These are phyloP conservation scores for Metschnikowia baotianmanensis DNA, from an alignment of 805 yeast species.

Conservation along the genomic window DNA sequence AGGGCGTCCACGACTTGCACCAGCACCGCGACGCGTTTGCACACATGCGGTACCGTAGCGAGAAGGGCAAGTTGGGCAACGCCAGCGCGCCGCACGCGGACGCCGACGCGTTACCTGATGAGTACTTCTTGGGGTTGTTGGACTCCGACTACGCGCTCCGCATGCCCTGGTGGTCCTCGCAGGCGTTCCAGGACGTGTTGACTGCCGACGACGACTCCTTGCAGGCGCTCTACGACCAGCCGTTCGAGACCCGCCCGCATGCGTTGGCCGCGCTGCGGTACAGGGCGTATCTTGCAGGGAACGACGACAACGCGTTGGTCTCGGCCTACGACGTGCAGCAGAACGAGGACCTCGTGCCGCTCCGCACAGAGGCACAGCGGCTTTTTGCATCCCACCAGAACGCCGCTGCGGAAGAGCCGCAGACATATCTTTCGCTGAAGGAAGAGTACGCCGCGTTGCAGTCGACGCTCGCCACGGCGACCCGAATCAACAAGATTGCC, in stretches of 20 bases:
- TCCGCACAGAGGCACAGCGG: constrained; percentile 9
- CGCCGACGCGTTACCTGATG: constrained; percentile 28
- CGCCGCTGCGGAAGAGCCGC: not conserved
- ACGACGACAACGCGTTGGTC: constrained; percentile 15
- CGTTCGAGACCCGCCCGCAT: constrained; percentile 33
- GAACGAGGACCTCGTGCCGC: constrained; percentile 5
- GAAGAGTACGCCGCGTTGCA: constrained; percentile 25
- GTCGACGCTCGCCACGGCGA: constrained; percentile 36
- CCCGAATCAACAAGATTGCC: constrained; percentile 38
- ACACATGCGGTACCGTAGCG: constrained; percentile 28
- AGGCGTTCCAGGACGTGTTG: constrained; percentile 27
- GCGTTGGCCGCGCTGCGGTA: constrained; percentile 35
- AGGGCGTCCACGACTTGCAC: constrained; percentile 56
- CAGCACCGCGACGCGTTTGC: constrained; percentile 33
- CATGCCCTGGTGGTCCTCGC: constrained; percentile 44
- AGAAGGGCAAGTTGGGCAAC: constrained; percentile 27
- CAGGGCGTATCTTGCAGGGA: constrained; percentile 21
- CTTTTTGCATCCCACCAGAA: not conserved
- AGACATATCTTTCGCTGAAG: not conserved
- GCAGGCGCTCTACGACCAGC: constrained; percentile 23
- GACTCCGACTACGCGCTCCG: constrained; percentile 34
- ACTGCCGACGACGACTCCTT: constrained; percentile 19
- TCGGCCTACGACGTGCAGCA: constrained; percentile 9
- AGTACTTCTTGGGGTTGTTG: constrained; percentile 27
- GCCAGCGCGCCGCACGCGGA: constrained; percentile 23